Conservation (phyloP, 805 yeast genomes). For the Zygotorulaspora florentina region DNA sequence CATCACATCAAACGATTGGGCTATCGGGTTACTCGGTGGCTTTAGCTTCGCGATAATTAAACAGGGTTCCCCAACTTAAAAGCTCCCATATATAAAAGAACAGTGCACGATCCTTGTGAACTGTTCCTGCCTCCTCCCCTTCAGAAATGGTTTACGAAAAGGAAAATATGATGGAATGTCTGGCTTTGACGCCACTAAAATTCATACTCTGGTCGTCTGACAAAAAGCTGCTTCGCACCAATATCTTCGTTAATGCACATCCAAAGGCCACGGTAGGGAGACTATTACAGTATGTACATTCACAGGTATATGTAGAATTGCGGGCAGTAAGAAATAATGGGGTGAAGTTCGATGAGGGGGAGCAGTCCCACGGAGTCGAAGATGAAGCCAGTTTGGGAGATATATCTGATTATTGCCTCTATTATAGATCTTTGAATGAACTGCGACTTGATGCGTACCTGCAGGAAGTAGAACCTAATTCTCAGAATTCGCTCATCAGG, state of each 20-base stretch:
- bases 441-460: conserved; percentile 10
- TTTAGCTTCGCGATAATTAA: no score
- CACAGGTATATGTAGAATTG: conserved; percentile 7
- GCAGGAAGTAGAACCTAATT: conserved; percentile 17
- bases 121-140: neutral
- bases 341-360: neutral
- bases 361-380: neutral
- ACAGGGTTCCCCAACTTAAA: no score
- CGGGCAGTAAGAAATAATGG: conserved; percentile 1
- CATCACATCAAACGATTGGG: no score
- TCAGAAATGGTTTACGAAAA: neutral
- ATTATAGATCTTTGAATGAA: conserved; percentile 7
- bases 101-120: neutral
- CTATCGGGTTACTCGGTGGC: no score
- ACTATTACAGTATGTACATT: conserved; percentile 29
- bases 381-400: conserved; percentile 3
- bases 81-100: neutral
- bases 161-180: conserved; percentile 10
- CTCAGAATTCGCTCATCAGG: conserved; percentile 14
- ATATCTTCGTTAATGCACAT: conserved; percentile 24
- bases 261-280: conserved; percentile 24
- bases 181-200: conserved; percentile 18
- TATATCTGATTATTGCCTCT: conserved; percentile 11
- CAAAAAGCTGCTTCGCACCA: conserved; percentile 9
- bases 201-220: conserved; percentile 24